These are phyloP conservation scores for Lepidium sativum DNA, from an alignment of 345 rosid genomes.

Conservation along the genomic window DNA sequence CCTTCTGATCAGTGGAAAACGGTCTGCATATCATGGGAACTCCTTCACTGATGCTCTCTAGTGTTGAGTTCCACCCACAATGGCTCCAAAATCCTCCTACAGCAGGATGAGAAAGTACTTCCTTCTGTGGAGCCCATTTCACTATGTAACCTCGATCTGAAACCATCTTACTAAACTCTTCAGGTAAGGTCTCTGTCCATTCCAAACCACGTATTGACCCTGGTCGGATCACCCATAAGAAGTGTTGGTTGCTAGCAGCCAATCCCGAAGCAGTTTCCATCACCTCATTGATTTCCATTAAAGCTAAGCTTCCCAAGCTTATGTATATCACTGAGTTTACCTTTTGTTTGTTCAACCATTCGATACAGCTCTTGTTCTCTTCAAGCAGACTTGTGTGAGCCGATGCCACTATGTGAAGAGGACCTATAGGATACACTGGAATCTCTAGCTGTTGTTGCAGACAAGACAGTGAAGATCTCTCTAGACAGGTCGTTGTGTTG, in stretches of 20 bases:
- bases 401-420: conserved; percentile 20
- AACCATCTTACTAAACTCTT: conserved; percentile 18
- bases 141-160: conserved; percentile 12
- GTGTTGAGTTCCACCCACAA: conserved; percentile 39
- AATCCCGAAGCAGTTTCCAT: conserved; percentile 22
- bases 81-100: conserved; percentile 39
- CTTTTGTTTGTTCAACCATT: conserved; percentile 35
- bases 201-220: conserved; percentile 16
- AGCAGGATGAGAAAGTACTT: conserved; percentile 23
- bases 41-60: conserved; percentile 37
- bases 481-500: conserved; percentile 21
- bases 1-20: conserved; percentile 30
- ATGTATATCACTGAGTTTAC: conserved; percentile 38
- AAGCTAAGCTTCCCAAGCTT: conserved; percentile 47
- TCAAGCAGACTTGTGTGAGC: conserved; percentile 15
- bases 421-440: conserved; percentile 20
- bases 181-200: conserved; percentile 12
- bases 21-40: conserved; percentile 39
- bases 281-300: conserved; percentile 15
- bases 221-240: conserved; percentile 28
- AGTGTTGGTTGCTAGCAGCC: conserved; percentile 19
- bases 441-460: neutral
- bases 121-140: conserved; percentile 23
- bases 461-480: conserved; percentile 1
- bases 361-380: conserved; percentile 36